These are phyloP conservation scores for Salvia miltiorrhiza DNA, from an alignment of 257 asterid genomes.

Conservation along the genomic window DNA sequence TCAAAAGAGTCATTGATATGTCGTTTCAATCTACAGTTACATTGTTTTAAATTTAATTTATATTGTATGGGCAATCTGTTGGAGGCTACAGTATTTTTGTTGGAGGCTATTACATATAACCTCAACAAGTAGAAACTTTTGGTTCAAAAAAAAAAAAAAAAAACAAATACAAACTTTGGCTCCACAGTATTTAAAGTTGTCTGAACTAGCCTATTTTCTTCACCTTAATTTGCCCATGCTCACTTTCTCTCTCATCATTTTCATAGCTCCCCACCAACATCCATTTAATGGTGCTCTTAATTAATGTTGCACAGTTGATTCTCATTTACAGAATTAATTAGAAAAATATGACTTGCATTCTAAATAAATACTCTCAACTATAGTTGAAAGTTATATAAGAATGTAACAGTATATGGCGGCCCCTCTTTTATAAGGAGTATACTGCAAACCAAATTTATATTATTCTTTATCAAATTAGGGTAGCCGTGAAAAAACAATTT, in stretches of 20 bases:
- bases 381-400: neutral
- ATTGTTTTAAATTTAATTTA: neutral
- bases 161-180: conserved; percentile 17
- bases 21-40: conserved; percentile 48
- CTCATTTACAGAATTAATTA: neutral
- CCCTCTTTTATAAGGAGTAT: neutral
- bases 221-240: neutral
- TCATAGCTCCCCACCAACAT: conserved; percentile 26
- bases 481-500: neutral
- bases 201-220: neutral
- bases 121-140: conserved; percentile 11
- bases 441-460: neutral
- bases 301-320: neutral
- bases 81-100: conserved; percentile 23
- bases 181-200: conserved; percentile 23
- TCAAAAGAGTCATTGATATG: conserved; percentile 43
- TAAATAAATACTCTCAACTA: neutral
- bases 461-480: neutral
- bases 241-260: conserved; percentile 11
- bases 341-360: neutral
- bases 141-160: too few species aligned
- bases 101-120: conserved; percentile 17
- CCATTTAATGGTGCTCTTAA: conserved; percentile 21
- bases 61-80: conserved; percentile 23
- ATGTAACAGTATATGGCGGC: neutral